A percentile compares a stretch with the other conserved stretches of the same genome.
These are phyloP conservation scores for Hymenotorrendiella dingleyae DNA, from an alignment of 2,329 filamentous ascomycete genomes.

Conservation along the genomic window DNA sequence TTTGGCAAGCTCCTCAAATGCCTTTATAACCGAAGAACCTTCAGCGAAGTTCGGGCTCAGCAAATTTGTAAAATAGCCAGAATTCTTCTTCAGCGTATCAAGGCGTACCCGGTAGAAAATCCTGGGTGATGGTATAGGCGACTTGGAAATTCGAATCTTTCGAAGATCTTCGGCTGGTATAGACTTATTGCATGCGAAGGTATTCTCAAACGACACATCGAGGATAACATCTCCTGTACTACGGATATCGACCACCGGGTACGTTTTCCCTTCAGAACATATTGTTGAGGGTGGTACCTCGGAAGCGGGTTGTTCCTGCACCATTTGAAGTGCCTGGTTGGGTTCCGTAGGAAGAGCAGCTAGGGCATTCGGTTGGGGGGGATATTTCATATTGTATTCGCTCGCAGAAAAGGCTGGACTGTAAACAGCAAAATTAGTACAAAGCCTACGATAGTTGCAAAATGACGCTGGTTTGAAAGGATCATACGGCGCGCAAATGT, in stretches of 20 bases:
- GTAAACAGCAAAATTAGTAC: neutral
- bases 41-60: conserved; percentile 57
- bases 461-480: neutral
- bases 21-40: conserved; percentile 52
- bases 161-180: conserved; percentile 42
- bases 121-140: conserved; percentile 21
- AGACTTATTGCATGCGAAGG: conserved; percentile 43
- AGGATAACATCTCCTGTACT: conserved; percentile 59
- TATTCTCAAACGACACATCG: conserved; percentile 59
- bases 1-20: conserved; percentile 43
- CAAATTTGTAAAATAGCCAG: conserved; percentile 64
- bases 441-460: neutral
- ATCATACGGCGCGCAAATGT: too few species aligned
- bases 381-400: neutral
- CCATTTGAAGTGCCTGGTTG: too few species aligned
- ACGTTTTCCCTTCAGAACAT: conserved; percentile 18
- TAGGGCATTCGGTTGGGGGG: neutral
- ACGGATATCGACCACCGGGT: conserved; percentile 44
- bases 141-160: conserved; percentile 28
- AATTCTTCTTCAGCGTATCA: conserved; percentile 50
- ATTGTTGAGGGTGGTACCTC: conserved; percentile 13
- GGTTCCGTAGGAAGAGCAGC: neutral
- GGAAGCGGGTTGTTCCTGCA: too few species aligned
- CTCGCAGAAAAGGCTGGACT: neutral
- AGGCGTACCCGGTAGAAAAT: conserved; percentile 54